Base-by-base conservation (phyloP, 1,284 basidiomycete species). In the Thecaphora thlaspeos region DNA sequence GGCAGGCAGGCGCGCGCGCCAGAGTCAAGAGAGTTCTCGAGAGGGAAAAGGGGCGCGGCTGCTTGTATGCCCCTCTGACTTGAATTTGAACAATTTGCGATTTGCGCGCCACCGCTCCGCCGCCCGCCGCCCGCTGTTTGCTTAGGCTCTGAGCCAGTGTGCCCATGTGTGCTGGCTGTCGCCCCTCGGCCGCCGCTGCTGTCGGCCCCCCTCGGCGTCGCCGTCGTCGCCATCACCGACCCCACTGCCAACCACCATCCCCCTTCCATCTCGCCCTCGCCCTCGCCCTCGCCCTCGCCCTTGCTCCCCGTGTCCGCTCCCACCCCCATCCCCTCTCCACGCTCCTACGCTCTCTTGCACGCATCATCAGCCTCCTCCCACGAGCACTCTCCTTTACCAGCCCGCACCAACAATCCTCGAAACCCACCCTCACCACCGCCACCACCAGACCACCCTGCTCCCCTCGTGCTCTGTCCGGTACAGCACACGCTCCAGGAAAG, bases 231-330 rank as follows among this genome's bases (percentile, higher is more conserved):
- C 26, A 11, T 28, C 7, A 7, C 30, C 38, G 43, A 32, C 22
- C 43, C 50, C 48, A 18, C 32, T 40, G 42, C 23, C 47, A 38
- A 39, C 42, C 37, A 36, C 41, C 18, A 1, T 5, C 21, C 36
- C 12, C 18, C 21, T 17, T 34, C 32, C 46, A 23, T 23, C 43
- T 9, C 43, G 19, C 26, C 2, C 18, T 36, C 50, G 23, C 39
- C 37, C 37, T 38, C 37, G 15, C 5, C 37, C 37, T 38, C 37
- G 17, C 4, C 37, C 37, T 38, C 37, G 17, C 14, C 37, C 19
- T 38, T 38, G 15, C 37, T 38, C 26, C 7, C 26, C 26, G 26
- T 28, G 26, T 28, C 30, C 38, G 43, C 38, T 28, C 43, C 50
- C 48, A 18, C 32, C 44, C 41, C 23, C 47, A 38, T 43, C 42